Percentiles rank a stretch among this genome's conserved stretches.
Conservation (phyloP, 202 grass and related monocot species). For the Brachypodium distachyon region DNA sequence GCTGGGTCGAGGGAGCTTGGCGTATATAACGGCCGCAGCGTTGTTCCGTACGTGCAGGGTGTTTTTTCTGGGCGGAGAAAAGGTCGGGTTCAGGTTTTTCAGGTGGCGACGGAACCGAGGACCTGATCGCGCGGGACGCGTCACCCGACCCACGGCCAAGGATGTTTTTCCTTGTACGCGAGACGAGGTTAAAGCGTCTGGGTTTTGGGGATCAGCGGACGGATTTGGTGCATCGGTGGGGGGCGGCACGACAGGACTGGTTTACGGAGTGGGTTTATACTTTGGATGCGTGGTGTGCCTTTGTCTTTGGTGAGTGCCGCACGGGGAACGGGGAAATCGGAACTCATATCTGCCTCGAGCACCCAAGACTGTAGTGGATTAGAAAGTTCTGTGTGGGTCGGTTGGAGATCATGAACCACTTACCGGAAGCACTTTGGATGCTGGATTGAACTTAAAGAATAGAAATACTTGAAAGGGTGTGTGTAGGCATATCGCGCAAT, state of each 20-base stretch:
- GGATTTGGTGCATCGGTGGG: not conserved
- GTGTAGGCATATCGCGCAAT: not conserved
- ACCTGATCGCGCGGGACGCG: conserved; percentile 18
- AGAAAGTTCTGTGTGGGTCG: not conserved
- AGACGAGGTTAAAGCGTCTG: not conserved
- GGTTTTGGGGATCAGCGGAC: not conserved
- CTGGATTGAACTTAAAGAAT: conserved; percentile 18
- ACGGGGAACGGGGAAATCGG: not conserved
- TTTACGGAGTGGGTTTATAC: not conserved
- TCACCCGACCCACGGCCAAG: not conserved
- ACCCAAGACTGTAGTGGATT: conserved; percentile 10
- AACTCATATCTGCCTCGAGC: not conserved
- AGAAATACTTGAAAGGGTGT: not conserved
- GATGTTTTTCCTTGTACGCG: conserved; percentile 23
- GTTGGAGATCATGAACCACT: conserved; percentile 21
- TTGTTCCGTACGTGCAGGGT: not conserved
- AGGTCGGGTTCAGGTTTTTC: not conserved
- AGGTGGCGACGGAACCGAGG: not conserved
- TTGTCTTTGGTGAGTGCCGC: not conserved
- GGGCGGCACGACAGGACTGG: not conserved
- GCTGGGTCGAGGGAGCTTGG: not conserved
- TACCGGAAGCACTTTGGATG: not conserved
- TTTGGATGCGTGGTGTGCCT: not conserved
- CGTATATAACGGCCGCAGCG: conserved; percentile 6
- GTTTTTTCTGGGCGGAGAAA: conserved; percentile 12